Evolutionary conservation across 1,139 yeast species (phyloP), one percentile per base, ranked within the genome.

Genomic region (Suhomyces panamericanus): DNA sequence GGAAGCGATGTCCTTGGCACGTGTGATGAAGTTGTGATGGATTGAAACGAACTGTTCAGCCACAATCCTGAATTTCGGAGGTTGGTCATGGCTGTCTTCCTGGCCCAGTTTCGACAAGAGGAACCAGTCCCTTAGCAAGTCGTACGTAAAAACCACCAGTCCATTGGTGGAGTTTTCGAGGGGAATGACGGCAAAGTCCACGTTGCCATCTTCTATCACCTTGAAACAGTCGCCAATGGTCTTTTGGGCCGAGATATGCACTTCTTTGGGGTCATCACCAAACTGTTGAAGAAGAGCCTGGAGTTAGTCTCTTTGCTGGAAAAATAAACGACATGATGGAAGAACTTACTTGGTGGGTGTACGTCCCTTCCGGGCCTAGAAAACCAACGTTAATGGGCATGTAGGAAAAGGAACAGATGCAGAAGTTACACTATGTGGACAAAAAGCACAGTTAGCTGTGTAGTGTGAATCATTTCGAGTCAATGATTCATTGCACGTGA

Each of bases 141-240:
- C 96, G 59, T 87, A 83, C 0, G 96, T 88, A 60, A 83, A 81
- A 1, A 85, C 85, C 4, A 93, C 99, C 54, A 87, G 93, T 0
- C 99, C 99, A 62, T 93, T 93, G 8, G 97, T 87, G 4, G 97
- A 89, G 66, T 93, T 93, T 58, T 91, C 98, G 55, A 88, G 80
- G 0, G 99, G 99, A 0, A 93, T 87, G n/a, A 90, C 85, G 0
- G 95, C 83, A 57, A 73, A 85, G 47, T 83, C 85, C 16, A 83
- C 83, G 12, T 66, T 66, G 13, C 68, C 63, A 1, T 68, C 56
- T 38, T 74, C 65, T 17, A 85, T 66, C 1, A 69, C 64, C 41
- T 75, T 70, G 60, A 91, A 87, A 60, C 96, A 91, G 33, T 78
- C 83, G 2, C 73, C 75, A 22, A 86, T 83, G 6, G 80, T 65